A percentile compares a stretch with the other conserved stretches of the same genome.
phyloP scores from a whole-genome alignment of 1,284 basidiomycete genomes.

The Hymenochaete sp. region DNA sequence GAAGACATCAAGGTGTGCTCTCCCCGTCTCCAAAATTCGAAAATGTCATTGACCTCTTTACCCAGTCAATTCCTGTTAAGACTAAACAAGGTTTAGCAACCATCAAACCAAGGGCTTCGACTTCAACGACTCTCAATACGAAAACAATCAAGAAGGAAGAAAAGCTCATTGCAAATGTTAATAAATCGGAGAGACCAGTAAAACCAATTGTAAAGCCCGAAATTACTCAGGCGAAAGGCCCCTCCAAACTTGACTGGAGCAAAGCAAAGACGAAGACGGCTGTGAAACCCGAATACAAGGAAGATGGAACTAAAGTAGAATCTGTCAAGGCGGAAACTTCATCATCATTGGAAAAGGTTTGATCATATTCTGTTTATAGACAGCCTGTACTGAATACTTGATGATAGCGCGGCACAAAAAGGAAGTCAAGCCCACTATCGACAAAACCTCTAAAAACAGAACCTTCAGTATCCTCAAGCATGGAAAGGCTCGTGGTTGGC shows the following conservation, averaged over 20 bases:
- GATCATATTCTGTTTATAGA: neutral
- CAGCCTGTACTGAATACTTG: neutral
- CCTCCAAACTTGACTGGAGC: conserved; percentile 55
- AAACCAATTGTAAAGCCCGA: neutral
- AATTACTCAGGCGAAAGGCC: conserved; percentile 25
- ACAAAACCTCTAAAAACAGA: neutral
- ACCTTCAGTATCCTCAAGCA: neutral
- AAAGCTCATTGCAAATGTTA: neutral
- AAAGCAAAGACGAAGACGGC: conserved; percentile 46
- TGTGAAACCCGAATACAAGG: too few species aligned
- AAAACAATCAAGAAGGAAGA: neutral
- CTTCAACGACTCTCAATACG: neutral
- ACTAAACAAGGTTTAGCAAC: too few species aligned
- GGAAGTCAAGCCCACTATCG: conserved; percentile 14
- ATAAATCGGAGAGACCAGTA: neutral
- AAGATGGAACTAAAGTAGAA: neutral
- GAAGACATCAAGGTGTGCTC: conserved; percentile 41
- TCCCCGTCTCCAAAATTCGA: neutral
- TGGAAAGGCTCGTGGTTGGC: conserved; percentile 8
- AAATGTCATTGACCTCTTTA: too few species aligned
- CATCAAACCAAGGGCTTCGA: neutral
- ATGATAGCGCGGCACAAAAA: conserved; percentile 19
- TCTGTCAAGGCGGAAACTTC: conserved; percentile 18
- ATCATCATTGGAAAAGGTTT: conserved; percentile 1
- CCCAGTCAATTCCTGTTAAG: too few species aligned